Conservation (phyloP, 441 rosid genomes). For the Gossypium gossypioides region DNA sequence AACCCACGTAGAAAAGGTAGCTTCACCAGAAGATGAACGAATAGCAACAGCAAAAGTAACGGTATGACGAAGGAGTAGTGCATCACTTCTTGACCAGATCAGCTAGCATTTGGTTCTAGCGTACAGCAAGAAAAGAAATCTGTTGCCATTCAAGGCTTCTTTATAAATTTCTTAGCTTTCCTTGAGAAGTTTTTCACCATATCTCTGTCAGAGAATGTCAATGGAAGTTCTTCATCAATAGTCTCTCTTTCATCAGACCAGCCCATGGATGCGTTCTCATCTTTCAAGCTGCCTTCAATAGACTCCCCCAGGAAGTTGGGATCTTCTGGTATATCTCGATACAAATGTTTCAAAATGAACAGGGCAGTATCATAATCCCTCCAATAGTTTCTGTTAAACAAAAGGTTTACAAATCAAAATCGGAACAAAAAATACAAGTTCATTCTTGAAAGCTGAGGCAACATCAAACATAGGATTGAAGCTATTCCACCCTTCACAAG, state of each 20-base stretch:
- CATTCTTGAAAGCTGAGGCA: neutral
- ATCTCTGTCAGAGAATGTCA: constrained; percentile 57
- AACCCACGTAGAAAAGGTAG: neutral
- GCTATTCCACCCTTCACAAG: neutral
- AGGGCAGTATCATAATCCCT: constrained; percentile 91
- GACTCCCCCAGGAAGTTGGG: constrained; percentile 25
- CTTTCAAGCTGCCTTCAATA: constrained; percentile 24
- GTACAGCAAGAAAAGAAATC: neutral
- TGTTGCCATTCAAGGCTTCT: constrained; percentile 19
- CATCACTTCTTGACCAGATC: neutral
- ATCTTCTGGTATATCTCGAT: constrained; percentile 60
- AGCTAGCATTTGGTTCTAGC: neutral
- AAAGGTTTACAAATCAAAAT: constrained; percentile 10
- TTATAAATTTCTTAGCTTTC: constrained; percentile 43
- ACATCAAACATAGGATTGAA: neutral
- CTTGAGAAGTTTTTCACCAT: constrained; percentile 44
- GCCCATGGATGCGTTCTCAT: constrained; percentile 23
- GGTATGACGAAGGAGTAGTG: neutral
- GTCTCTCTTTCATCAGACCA: constrained; percentile 43
- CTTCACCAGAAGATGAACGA: neutral
- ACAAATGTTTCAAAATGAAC: constrained; percentile 76
- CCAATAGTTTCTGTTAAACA: constrained; percentile 73
- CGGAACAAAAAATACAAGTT: neutral
- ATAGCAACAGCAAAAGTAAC: neutral
- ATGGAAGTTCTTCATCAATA: constrained; percentile 69